Percentiles rank a stretch among this genome's conserved stretches.
These are phyloP conservation scores for Pichia manshurica DNA, from an alignment of 805 yeast genomes.

Conservation along the genomic window DNA sequence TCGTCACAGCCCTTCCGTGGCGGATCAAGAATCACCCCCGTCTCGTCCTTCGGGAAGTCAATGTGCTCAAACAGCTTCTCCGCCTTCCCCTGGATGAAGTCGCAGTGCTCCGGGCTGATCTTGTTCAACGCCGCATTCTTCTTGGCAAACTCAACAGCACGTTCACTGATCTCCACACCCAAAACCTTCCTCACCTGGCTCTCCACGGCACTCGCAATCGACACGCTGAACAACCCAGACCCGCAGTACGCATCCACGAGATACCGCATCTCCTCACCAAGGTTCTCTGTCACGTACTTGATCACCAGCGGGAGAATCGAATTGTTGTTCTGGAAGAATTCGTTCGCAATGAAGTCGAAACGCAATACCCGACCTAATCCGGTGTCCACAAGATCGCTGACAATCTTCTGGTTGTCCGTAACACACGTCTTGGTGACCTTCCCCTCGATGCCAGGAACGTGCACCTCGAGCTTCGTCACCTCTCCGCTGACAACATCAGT, in stretches of 20 bases:
- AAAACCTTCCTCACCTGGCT: slow-evolving; percentile 74
- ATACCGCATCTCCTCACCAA: slow-evolving; percentile 42
- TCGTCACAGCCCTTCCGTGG: slow-evolving; percentile 97
- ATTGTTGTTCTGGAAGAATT: slow-evolving; percentile 94
- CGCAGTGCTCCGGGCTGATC: slow-evolving; percentile 56
- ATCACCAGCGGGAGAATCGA: slow-evolving; percentile 83
- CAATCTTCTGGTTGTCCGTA: slow-evolving; percentile 71
- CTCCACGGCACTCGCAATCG: slow-evolving; percentile 47
- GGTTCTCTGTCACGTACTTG: slow-evolving; percentile 67
- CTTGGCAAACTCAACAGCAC: slow-evolving; percentile 82
- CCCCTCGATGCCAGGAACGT: slow-evolving; percentile 10
- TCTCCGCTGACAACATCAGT: slow-evolving; percentile 27
- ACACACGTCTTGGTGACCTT: slow-evolving; percentile 61
- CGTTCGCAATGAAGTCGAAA: slow-evolving; percentile 89
- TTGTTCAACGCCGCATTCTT: slow-evolving; percentile 73
- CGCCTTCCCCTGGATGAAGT: slow-evolving; percentile 87
- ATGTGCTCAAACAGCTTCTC: slow-evolving; percentile 79
- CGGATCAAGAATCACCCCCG: slow-evolving; percentile 92
- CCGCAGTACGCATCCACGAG: slow-evolving; percentile 96
- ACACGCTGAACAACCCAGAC: slow-evolving; percentile 85
- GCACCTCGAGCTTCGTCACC: slow-evolving; percentile 4
- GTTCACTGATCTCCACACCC: slow-evolving; percentile 93
- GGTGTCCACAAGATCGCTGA: slow-evolving; percentile 70
- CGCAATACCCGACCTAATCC: slow-evolving; percentile 33
- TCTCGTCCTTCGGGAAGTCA: slow-evolving; percentile 66